A percentile compares a stretch with the other conserved stretches of the same genome.
phyloP scores from a whole-genome alignment of 371 early-diverging fungal species.

The Chytridium lagenaria region DNA sequence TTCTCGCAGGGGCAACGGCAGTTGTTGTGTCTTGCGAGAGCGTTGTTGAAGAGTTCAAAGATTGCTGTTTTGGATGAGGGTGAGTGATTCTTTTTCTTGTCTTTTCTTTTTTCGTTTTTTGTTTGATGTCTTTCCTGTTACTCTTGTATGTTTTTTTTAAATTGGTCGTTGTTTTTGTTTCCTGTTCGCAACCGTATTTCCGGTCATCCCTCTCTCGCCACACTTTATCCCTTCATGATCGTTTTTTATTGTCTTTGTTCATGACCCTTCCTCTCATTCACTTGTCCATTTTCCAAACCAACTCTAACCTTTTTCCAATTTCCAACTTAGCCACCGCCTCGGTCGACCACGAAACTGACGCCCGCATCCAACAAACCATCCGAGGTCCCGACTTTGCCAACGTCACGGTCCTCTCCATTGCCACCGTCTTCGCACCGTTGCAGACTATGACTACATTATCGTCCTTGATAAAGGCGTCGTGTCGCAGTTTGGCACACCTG shows the following conservation, averaged over 20 bases:
- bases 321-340: constrained; percentile 60
- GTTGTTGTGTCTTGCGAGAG: constrained; percentile 63
- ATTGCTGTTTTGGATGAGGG: constrained; percentile 63
- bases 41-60: constrained; percentile 50
- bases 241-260: background rate
- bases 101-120: too few species aligned
- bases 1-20: constrained; percentile 64
- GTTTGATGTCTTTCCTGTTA: background rate
- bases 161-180: too few species aligned
- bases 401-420: constrained; percentile 58
- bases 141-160: constrained; percentile 19
- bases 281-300: background rate
- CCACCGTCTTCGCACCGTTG: constrained; percentile 70
- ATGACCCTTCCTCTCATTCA: background rate
- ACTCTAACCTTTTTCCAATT: background rate
- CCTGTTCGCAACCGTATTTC: too few species aligned
- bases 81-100: too few species aligned
- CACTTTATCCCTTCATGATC: too few species aligned
- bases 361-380: constrained; percentile 80
- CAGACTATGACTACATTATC: constrained; percentile 56
- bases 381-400: constrained; percentile 57
- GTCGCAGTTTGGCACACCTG: background rate
- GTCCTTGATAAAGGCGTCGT: background rate
- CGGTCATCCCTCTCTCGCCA: too few species aligned
- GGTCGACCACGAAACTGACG: constrained; percentile 63